Evolutionary conservation across 2,329 filamentous ascomycete genomes (phyloP), one percentile per base, ranked within the genome.

Genomic region (Seiridium cupressi): DNA sequence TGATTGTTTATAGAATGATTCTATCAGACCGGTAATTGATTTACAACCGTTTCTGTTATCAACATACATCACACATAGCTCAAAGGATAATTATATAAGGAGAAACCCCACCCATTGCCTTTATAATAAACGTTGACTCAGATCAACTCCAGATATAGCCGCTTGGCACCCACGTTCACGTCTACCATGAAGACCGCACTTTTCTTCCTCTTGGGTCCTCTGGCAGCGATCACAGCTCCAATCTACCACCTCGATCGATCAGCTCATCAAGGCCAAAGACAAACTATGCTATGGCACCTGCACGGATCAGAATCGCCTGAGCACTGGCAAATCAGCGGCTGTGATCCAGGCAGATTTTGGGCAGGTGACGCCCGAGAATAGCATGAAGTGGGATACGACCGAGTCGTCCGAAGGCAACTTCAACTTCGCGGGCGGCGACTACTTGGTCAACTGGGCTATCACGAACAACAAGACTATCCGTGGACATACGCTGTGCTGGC

Each of bases 401-500:
- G 70, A 73, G 66, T 54, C 67, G 34, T 68, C 63, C 35, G 75
- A 77, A 61, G 80, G 79, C 61, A 68, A 65, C 1, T 90, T 86
- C 79, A 85, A 76, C 63, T 88, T 86, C 66, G 70, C 66, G 13
- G 74, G 73, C n/a, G 80, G 84, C 10, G 87, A 89, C 71, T 79
- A 80, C 68, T 78, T 88, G 7, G 84, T 89, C 61, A 73, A 85
- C 71, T 89, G 79, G 72, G 87, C 86, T 7, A 69, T 69, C 1
- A 64, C 70, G 54, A 87, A 89, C 72, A 78, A 79, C 70, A 83
- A 86, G 74, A 72, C 82, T 4, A 76, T 89, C 64, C 84, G 88
- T 62, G 87, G 88, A 5, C 88, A 90, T 73, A 89, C 86, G 1
- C 81, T 89, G 5, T 77, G 87, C 57, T 90, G 87, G 87, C 81